Evolutionary conservation across 1,284 basidiomycete genomes (phyloP), one percentile per base, ranked within the genome.

Genomic region (Cerioporus squamosus): DNA sequence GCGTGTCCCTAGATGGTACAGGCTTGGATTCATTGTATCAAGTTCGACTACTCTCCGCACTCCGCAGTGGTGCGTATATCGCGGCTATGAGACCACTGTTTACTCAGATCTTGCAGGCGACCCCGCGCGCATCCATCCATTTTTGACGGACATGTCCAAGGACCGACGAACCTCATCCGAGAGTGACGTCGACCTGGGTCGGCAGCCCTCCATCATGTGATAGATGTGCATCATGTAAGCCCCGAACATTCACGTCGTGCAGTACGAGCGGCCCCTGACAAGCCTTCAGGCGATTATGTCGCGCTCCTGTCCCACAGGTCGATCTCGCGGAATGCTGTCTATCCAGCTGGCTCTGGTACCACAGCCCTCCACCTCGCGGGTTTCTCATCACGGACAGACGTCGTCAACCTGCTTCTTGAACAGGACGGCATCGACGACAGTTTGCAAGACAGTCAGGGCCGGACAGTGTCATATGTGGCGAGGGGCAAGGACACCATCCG

Each of bases 361-460:
- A 95, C 95, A 0, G 82, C 95, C 0, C 81, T 98, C 0, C 96
- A 98, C 72, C 82, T 98, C 9, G 95, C 95, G 0, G 87, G 91
- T 0, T 87, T 88, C 1, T 80, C 95, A 1, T 92, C 91, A 4
- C 81, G 96, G 38, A 75, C 82, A 2, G 96, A 98, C 59, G 84
- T 93, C 9, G 88, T 94, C 17, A 81, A 80, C 56, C 70, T 94
- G 7, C 77, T 95, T 2, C 79, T 96, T 3, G 88, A 90, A 52
- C 90, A 95, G 67, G 86, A 90, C 0, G 81, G 77, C 4, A 88
- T 95, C 50, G 87, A 98, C 70, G 96, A 98, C 68, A 90, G 89
- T 0, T 72, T 90, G 17, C 77, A 84, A 15, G 94, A 98, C 70
- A 72, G 72, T 4, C 80, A 90, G 20, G 90, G 92, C 4, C 82